phyloP scores from a whole-genome alignment of 257 asterid genomes.

The Solanum pinnatisectum region DNA sequence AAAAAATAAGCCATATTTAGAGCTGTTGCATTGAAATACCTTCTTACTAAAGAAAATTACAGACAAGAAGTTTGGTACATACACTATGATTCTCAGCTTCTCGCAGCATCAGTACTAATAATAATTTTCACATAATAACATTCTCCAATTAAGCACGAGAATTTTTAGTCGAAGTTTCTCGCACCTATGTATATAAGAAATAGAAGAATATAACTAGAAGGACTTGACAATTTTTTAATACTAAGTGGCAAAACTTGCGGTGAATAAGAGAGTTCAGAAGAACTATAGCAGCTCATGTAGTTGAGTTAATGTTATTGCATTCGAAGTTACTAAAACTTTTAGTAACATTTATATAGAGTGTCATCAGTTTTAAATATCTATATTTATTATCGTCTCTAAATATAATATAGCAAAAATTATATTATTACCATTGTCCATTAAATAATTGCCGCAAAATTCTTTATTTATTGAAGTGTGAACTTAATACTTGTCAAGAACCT shows the following conservation, averaged over 20 bases:
- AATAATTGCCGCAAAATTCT: too few relatives aligned
- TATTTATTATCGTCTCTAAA: too few relatives aligned
- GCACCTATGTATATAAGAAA: not conserved
- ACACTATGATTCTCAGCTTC: not conserved
- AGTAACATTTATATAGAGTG: too few relatives aligned
- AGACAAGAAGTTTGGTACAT: not conserved
- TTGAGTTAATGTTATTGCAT: too few relatives aligned
- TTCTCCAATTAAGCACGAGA: not conserved
- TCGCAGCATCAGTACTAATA: not conserved
- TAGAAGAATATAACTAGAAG: not conserved
- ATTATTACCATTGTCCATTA: too few relatives aligned
- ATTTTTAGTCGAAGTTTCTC: not conserved
- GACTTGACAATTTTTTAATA: not conserved
- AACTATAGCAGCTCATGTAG: not conserved
- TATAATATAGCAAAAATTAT: too few relatives aligned
- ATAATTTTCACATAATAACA: not conserved
- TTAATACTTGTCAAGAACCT: too few relatives aligned
- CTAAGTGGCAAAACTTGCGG: not conserved
- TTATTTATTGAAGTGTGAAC: too few relatives aligned
- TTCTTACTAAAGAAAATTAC: not conserved
- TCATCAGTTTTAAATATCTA: too few relatives aligned
- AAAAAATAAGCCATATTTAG: not conserved
- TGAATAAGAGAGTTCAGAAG: not conserved
- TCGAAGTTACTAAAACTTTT: too few relatives aligned
- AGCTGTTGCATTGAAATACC: not conserved